phyloP scores from a whole-genome alignment of 768 basidiomycete genomes.

The Suillus weaverae region DNA sequence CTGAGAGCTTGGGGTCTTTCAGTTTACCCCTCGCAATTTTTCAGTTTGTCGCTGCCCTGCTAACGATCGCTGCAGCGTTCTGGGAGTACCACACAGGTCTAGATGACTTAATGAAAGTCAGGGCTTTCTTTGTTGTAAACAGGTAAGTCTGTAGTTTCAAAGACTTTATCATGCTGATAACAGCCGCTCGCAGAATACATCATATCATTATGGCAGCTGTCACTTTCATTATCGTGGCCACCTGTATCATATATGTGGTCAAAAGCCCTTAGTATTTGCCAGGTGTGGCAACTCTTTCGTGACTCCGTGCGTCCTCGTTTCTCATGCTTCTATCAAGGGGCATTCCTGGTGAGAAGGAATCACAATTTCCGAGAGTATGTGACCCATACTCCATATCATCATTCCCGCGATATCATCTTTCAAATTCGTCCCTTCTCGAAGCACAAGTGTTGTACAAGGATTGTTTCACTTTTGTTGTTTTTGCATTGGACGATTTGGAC shows the following conservation, averaged over 20 bases:
- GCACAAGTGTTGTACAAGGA: neutral
- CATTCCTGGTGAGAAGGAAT: neutral
- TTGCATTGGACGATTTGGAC: neutral
- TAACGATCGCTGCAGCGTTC: conserved; percentile 53
- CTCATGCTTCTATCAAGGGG: conserved; percentile 1
- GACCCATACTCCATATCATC: neutral
- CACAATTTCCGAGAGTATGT: neutral
- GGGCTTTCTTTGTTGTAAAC: conserved; percentile 58
- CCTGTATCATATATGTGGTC: conserved; percentile 50
- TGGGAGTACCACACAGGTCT: conserved; percentile 69
- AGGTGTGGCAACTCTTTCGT: neutral
- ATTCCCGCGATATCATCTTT: neutral
- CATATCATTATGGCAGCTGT: conserved; percentile 52
- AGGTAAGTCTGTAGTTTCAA: conserved; percentile 45
- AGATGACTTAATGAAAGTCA: conserved; percentile 53
- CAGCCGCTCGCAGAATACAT: conserved; percentile 43
- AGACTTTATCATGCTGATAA: neutral
- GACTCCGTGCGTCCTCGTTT: neutral
- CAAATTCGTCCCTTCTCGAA: neutral
- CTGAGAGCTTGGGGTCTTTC: conserved; percentile 27
- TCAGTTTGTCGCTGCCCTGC: conserved; percentile 52
- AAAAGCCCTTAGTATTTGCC: conserved; percentile 20
- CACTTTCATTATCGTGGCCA: conserved; percentile 48
- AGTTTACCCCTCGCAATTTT: conserved; percentile 52
- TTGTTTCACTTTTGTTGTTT: neutral